Base-by-base conservation (phyloP, 352 stramenopile genomes). In the Saprolegnia diclina region DNA sequence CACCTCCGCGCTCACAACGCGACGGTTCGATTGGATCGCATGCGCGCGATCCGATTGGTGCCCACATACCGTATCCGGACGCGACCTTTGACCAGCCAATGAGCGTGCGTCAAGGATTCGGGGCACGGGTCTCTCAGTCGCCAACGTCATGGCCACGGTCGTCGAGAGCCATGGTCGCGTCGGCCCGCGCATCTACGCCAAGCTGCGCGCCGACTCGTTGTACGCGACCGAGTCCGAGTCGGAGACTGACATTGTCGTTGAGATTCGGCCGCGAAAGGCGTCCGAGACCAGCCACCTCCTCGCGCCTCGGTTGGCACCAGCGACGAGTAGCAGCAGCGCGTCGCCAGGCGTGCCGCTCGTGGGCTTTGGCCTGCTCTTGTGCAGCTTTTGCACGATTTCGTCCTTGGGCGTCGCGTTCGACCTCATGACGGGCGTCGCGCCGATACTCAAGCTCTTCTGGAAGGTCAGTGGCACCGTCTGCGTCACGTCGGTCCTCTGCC, bases 401-500 rank as follows among this genome's bases (percentile, higher is more conserved):
- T 92, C 85, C 1, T 79, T 94, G 16, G 85, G 85, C 38, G 83
- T 91, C 48, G 85, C 83, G 24, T 67, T 94, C 19, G 85, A 90
- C 74, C 79, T 90, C 62, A 72, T 88, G 18, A 75, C 82, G 24
- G 59, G 79, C 64, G 75, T 86, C 9, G 67, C 73, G 1, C 84
- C 89, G 14, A 57, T 90, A 42, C 79, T 96, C 74, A 95, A 95
- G 67, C 81, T 96, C 35, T 89, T 91, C 24, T 97, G 90, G 90
- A 78, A 86, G 21, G 88, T 93, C 65, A 85, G 66, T 35, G 83
- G 77, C 21, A 94, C 89, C 13, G 80, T 73, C 9, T 67, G 92
- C 22, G 72, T 79, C 37, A 82, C 89, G 5, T 71, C 71, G 1
- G 22, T 40, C 10, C 53, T 77, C 16, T 40, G 73, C 5, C 56